Evolutionary conservation across 768 basidiomycete species (phyloP).

Genomic region (Coprinopsis sp.): DNA sequence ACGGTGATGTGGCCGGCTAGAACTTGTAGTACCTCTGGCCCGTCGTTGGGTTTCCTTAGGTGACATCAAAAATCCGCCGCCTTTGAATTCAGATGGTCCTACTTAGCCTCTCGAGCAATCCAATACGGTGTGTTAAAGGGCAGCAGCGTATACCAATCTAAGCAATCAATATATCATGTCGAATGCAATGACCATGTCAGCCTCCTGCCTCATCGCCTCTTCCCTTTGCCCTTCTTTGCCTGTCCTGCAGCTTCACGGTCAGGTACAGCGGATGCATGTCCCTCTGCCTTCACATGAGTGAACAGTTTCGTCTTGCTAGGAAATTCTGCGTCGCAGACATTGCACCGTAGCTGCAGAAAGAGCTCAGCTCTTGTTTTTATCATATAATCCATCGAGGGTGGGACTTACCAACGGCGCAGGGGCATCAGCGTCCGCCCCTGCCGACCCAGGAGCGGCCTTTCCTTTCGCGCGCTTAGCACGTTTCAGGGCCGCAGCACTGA

Average conservation of each 20-base stretch:
- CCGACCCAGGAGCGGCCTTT: neutral
- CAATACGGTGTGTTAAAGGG: too few relatives aligned
- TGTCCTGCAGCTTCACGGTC: conserved; percentile 6
- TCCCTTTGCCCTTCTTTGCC: conserved; percentile 15
- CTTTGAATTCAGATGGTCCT: too few relatives aligned
- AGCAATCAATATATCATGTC: too few relatives aligned
- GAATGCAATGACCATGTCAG: too few relatives aligned
- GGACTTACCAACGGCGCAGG: too few relatives aligned
- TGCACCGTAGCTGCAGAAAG: conserved; percentile 46
- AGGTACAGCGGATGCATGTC: conserved; percentile 56
- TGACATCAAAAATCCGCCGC: too few relatives aligned
- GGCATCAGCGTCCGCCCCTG: neutral
- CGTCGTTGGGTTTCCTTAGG: too few relatives aligned
- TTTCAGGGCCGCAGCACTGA: too few relatives aligned
- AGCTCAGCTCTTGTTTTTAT: neutral
- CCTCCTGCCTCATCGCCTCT: conserved; percentile 5
- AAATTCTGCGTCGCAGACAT: conserved; percentile 63
- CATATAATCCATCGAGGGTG: neutral
- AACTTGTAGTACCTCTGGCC: too few relatives aligned
- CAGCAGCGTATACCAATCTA: too few relatives aligned
- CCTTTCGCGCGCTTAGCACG: neutral
- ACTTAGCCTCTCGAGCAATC: too few relatives aligned
- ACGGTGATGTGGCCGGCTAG: too few relatives aligned
- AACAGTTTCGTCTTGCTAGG: conserved; percentile 72
- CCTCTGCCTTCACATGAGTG: conserved; percentile 61